These are phyloP conservation scores for Ceratocystis albifundus DNA, from an alignment of 2,329 filamentous ascomycete species.

Conservation along the genomic window DNA sequence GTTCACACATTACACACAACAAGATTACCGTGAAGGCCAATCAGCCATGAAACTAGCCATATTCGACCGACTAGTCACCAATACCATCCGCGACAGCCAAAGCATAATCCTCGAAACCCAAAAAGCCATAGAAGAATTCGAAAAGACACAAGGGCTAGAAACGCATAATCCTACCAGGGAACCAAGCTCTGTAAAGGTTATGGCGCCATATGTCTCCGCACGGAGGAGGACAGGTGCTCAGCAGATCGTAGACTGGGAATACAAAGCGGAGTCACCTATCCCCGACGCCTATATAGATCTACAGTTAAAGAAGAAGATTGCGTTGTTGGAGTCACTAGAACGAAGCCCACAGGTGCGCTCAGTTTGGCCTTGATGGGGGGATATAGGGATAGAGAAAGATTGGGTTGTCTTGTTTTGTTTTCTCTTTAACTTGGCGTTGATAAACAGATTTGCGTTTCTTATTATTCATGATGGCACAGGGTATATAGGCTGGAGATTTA, in stretches of 20 bases:
- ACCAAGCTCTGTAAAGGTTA: neutral
- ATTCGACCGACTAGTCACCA: neutral
- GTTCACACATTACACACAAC: conserved; percentile 16
- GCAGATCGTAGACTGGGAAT: conserved; percentile 13
- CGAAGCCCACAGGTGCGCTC: neutral
- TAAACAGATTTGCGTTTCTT: conserved; percentile 1
- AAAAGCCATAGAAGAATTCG: neutral
- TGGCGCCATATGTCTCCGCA: conserved; percentile 18
- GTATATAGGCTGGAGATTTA: neutral
- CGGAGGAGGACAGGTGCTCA: neutral
- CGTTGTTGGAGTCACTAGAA: conserved; percentile 20
- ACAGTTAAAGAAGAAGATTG: conserved; percentile 20
- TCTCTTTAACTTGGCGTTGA: neutral
- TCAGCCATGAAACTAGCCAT: conserved; percentile 1
- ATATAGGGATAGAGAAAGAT: neutral
- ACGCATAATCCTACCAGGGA: neutral
- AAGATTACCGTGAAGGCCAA: conserved; percentile 19
- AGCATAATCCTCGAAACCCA: neutral
- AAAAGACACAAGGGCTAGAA: neutral
- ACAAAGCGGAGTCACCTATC: neutral
- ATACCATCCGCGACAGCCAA: conserved; percentile 15
- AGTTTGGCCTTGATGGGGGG: neutral
- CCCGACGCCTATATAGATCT: neutral
- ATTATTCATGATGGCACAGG: neutral
- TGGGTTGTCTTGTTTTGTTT: neutral